Conservation (phyloP, 2,329 filamentous ascomycete species). For the Pseudopyricularia javanii region DNA sequence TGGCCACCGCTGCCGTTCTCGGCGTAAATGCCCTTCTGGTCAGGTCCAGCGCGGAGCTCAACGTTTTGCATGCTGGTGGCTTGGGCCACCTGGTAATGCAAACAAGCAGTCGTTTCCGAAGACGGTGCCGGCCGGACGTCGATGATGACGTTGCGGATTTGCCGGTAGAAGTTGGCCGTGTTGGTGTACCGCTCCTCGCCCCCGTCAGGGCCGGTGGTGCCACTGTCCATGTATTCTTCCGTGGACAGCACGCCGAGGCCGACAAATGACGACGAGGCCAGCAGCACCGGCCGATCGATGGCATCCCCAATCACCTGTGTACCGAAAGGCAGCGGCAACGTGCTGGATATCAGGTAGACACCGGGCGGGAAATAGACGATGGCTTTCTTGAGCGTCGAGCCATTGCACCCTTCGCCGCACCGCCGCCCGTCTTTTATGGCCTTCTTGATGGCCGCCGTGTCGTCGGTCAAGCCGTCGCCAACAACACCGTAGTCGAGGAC, state of each 20-base stretch:
- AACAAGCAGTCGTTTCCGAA: neutral
- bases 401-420: constrained; percentile 1
- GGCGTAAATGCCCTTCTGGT: constrained; percentile 12
- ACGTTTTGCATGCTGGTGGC: constrained; percentile 40
- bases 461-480: constrained; percentile 63
- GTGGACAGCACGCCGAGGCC: constrained; percentile 3
- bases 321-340: neutral
- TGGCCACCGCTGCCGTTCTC: constrained; percentile 47
- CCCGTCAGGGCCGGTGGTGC: neutral
- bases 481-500: constrained; percentile 37
- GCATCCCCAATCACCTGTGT: constrained; percentile 4
- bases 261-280: constrained; percentile 1
- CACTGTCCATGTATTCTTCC: constrained; percentile 1
- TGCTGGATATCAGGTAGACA: neutral
- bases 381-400: constrained; percentile 2
- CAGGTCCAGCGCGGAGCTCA: constrained; percentile 42
- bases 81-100: constrained; percentile 9
- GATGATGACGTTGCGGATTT: constrained; percentile 37
- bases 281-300: neutral
- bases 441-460: constrained; percentile 54
- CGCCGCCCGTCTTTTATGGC: neutral
- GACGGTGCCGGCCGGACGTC: constrained; percentile 17
- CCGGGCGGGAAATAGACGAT: constrained; percentile 4
- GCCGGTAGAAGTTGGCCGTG: constrained; percentile 40
- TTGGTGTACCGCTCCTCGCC: constrained; percentile 1